These are phyloP conservation scores for Elongisporangium prolatum DNA, from an alignment of 352 stramenopile species.

Conservation along the genomic window DNA sequence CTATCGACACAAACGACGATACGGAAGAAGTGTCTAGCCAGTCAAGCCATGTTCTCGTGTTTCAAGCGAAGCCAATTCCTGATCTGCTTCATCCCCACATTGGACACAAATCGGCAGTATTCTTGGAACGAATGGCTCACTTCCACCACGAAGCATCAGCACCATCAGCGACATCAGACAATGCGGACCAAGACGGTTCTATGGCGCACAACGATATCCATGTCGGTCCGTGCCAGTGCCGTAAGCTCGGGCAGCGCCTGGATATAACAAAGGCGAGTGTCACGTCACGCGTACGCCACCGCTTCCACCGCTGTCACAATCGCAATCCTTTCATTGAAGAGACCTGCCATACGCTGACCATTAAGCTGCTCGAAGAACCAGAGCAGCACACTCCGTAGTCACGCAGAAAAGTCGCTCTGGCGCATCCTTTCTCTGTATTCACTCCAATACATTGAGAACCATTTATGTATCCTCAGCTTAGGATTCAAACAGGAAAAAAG, in stretches of 20 bases:
- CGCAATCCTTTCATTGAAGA: constrained; percentile 27
- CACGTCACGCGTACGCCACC: constrained; percentile 8
- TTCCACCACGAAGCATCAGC: constrained; percentile 15
- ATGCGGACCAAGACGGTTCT: not conserved
- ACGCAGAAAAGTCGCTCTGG: not conserved
- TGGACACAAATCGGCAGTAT: constrained; percentile 23
- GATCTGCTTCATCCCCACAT: constrained; percentile 24
- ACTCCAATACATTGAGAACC: not conserved
- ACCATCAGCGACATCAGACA: constrained; percentile 9
- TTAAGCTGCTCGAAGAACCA: constrained; percentile 22
- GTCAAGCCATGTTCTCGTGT: not conserved
- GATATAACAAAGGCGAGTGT: constrained; percentile 15
- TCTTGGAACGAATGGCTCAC: constrained; percentile 9
- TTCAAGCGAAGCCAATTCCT: constrained; percentile 4
- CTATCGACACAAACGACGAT: not conserved
- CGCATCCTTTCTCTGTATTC: not conserved
- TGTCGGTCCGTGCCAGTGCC: constrained; percentile 23
- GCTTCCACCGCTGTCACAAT: constrained; percentile 27
- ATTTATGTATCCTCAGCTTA: not conserved
- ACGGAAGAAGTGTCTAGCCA: not conserved
- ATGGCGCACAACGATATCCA: constrained; percentile 11
- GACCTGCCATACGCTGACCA: constrained; percentile 11
- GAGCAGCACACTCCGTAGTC: not conserved
- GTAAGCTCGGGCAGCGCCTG: constrained; percentile 24
- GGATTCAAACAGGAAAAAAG: not conserved